Evolutionary conservation across 164 flowering plant genomes (phyloP).

Genomic region (Tinospora cordifolia): DNA sequence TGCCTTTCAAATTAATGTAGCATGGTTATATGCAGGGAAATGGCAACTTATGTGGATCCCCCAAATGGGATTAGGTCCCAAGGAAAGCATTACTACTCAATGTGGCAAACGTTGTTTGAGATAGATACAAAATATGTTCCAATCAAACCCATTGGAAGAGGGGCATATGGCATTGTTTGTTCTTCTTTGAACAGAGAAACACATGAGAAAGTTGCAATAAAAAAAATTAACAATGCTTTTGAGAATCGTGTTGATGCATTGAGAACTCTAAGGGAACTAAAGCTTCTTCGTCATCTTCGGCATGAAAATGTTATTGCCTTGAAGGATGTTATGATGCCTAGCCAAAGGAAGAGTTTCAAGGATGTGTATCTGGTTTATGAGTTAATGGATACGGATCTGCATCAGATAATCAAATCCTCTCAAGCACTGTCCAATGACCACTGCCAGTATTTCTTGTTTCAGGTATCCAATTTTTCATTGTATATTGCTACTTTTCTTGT

Average conservation of each 20-base stretch:
- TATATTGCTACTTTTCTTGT: neutral
- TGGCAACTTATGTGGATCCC: conserved; percentile 85
- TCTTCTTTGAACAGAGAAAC: conserved; percentile 83
- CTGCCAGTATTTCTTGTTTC: conserved; percentile 82
- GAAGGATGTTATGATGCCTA: conserved; percentile 90
- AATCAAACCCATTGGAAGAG: conserved; percentile 89
- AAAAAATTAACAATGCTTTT: conserved; percentile 80
- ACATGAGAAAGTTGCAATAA: conserved; percentile 86
- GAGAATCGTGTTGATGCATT: conserved; percentile 82
- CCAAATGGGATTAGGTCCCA: conserved; percentile 50
- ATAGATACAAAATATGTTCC: conserved; percentile 84
- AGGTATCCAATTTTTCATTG: conserved; percentile 38
- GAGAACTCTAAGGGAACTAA: conserved; percentile 77
- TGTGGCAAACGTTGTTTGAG: conserved; percentile 96
- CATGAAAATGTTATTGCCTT: conserved; percentile 82
- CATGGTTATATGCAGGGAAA: conserved; percentile 25
- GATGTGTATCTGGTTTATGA: conserved; percentile 93
- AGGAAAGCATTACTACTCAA: conserved; percentile 84
- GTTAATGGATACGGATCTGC: too few species aligned
- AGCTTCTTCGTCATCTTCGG: conserved; percentile 71
- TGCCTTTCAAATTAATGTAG: neutral
- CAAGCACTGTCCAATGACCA: conserved; percentile 81
- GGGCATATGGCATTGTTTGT: conserved; percentile 90
- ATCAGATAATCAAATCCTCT: conserved; percentile 87
- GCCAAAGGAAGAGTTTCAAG: conserved; percentile 59